A percentile compares a stretch with the other conserved stretches of the same genome.
These are phyloP conservation scores for Alternaria arborescens DNA, from an alignment of 2,329 filamentous ascomycete species.

Conservation along the genomic window DNA sequence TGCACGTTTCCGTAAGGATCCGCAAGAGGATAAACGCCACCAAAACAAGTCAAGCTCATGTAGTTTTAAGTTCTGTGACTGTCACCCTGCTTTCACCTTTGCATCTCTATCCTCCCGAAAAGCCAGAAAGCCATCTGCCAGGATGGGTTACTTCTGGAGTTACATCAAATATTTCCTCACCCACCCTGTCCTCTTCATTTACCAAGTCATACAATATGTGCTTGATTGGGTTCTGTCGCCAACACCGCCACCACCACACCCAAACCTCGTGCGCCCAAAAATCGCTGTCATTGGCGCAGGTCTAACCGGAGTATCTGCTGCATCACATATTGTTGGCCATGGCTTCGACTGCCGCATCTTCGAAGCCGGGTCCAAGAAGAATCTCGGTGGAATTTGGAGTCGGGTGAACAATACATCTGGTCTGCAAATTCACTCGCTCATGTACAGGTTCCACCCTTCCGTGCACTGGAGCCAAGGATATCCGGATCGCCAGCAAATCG, in stretches of 20 bases:
- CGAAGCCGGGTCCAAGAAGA: slow-evolving; percentile 71
- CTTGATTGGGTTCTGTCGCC: slow-evolving; percentile 73
- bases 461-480: slow-evolving; percentile 80
- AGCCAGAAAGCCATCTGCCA: not conserved
- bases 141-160: slow-evolving; percentile 30
- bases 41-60: not conserved
- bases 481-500: slow-evolving; percentile 77
- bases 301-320: slow-evolving; percentile 78
- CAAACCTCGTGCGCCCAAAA: slow-evolving; percentile 66
- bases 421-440: slow-evolving; percentile 83
- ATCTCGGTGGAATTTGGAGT: slow-evolving; percentile 82
- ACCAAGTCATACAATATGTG: slow-evolving; percentile 71
- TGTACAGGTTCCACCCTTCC: slow-evolving; percentile 88
- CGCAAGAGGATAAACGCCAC: not conserved
- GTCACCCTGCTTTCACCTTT: not conserved
- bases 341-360: slow-evolving; percentile 85
- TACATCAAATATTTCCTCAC: slow-evolving; percentile 44
- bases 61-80: not conserved
- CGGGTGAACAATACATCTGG: slow-evolving; percentile 83
- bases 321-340: slow-evolving; percentile 84
- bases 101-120: not conserved
- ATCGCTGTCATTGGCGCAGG: slow-evolving; percentile 59
- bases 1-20: slow-evolving; percentile 17
- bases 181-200: slow-evolving; percentile 66
- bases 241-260: slow-evolving; percentile 68